These are phyloP conservation scores for Lasiosphaeria ovina DNA, from an alignment of 495 filamentous ascomycete species.

Conservation along the genomic window DNA sequence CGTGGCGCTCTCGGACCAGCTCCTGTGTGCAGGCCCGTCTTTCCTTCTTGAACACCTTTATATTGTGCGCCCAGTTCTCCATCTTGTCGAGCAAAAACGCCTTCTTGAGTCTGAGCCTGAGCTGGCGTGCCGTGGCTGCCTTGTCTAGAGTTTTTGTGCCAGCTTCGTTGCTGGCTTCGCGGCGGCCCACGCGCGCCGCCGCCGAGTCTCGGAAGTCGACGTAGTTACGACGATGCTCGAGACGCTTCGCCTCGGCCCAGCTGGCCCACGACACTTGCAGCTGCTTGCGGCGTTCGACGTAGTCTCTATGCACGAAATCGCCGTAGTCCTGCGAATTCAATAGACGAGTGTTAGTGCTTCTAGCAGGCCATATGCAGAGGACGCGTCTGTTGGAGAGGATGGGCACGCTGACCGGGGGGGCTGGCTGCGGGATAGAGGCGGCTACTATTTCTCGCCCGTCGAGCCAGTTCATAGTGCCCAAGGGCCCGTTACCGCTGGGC, in stretches of 20 bases:
- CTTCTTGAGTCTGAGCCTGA: conserved; percentile 3
- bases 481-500: too few species aligned
- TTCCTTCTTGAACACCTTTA: background rate
- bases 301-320: background rate
- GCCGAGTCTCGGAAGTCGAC: background rate
- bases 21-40: conserved; percentile 3
- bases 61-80: conserved; percentile 8
- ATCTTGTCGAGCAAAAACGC: conserved; percentile 4
- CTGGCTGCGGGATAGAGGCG: too few species aligned
- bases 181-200: background rate
- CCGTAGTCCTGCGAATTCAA: background rate
- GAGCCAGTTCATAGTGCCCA: too few species aligned
- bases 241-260: conserved; percentile 2
- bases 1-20: background rate
- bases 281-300: background rate
- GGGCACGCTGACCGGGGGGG: too few species aligned
- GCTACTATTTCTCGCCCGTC: too few species aligned
- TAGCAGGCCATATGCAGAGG: background rate
- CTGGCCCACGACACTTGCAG: background rate
- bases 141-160: background rate
- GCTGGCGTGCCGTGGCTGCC: background rate
- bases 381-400: too few species aligned
- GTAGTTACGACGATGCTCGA: conserved; percentile 6
- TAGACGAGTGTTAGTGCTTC: background rate
- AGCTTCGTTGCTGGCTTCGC: background rate